Evolutionary conservation across 2,329 filamentous ascomycete species (phyloP), one percentile per base, ranked within the genome.

Genomic region (Dactylellina haptotyla): DNA sequence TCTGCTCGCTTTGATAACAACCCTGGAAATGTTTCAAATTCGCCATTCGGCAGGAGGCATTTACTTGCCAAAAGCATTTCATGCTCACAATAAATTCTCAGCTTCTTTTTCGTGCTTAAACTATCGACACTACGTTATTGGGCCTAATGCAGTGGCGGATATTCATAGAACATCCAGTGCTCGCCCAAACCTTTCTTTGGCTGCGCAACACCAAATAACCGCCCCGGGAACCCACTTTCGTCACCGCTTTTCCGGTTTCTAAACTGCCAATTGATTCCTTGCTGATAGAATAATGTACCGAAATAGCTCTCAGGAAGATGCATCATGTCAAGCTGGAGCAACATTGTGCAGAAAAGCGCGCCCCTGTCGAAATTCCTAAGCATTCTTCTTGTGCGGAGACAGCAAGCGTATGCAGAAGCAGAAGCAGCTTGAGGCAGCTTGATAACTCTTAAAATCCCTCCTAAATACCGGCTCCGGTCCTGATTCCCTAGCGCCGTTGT

Each of bases 11-110:
- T 72, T 43, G 69, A 66, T 63, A 57, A 61, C 61, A 57, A 65
- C 56, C 69, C 69, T 43, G 61, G n/a, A 66, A 41, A 43, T 73
- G 69, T 66, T 73, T 73, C 69, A 73, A 50, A 73, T 73, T 73
- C 69, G 69, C 61, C 61, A 73, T 61, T 73, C 54, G 45, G 63
- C n/a, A n/a, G n/a, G 34, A 59, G 45, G 39, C 63, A 67, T 67
- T 59, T 45, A 59, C 32, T 67, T 25, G 14, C 53, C n/a, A n/a
- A 39, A 41, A 26, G 26, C n/a, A 64, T 45, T 58, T 56, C 53
- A 5, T 41, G 30, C 20, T 30, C 39, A 25, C 45, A 32, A 30
- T 37, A 34, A 63, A 9, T 23, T 39, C 23, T 59, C 63, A 59
- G 25, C 43, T 58, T 66, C 56, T 69, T 46, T 56, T 69, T 61